These are phyloP conservation scores for Nematocida homosporus DNA, from an alignment of 371 early-diverging fungal species.

Conservation along the genomic window DNA sequence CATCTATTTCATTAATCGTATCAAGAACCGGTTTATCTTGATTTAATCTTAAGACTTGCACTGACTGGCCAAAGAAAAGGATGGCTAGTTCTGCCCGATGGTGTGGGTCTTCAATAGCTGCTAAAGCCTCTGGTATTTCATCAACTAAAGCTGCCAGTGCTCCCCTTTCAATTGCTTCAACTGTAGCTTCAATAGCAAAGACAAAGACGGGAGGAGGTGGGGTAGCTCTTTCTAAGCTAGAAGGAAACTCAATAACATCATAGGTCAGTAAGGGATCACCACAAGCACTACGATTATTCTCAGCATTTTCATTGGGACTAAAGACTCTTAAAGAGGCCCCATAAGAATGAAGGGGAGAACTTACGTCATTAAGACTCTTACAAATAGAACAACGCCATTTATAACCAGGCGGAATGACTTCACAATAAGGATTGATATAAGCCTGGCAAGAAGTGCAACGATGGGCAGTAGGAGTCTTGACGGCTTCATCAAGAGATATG, in stretches of 20 bases:
- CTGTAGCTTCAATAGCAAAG: constrained; percentile 56
- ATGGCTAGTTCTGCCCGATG: constrained; percentile 22
- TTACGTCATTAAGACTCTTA: constrained; percentile 55
- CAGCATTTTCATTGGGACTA: constrained; percentile 53
- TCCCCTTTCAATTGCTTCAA: constrained; percentile 45
- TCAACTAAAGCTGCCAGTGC: constrained; percentile 4
- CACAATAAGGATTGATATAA: constrained; percentile 67
- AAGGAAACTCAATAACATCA: constrained; percentile 58
- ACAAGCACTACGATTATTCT: constrained; percentile 53
- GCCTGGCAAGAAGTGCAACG: constrained; percentile 65
- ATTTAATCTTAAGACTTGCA: constrained; percentile 27
- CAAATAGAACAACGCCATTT: constrained; percentile 68
- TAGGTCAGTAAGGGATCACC: constrained; percentile 51
- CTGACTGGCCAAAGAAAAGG: constrained; percentile 12
- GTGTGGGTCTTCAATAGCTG: constrained; percentile 35
- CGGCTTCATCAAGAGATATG: constrained; percentile 30
- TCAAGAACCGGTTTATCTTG: constrained; percentile 8
- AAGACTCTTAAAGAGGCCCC: constrained; percentile 28
- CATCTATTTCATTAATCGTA: constrained; percentile 60
- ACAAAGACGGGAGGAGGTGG: constrained; percentile 45
- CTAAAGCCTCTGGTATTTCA: constrained; percentile 4
- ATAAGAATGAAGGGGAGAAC: constrained; percentile 54
- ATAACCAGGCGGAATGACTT: constrained; percentile 67
- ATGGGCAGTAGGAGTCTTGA: constrained; percentile 29
- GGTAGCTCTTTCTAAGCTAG: constrained; percentile 52